Evolutionary conservation across 2,329 filamentous ascomycete genomes (phyloP).

Genomic region (Fusarium sterilihyphosum): DNA sequence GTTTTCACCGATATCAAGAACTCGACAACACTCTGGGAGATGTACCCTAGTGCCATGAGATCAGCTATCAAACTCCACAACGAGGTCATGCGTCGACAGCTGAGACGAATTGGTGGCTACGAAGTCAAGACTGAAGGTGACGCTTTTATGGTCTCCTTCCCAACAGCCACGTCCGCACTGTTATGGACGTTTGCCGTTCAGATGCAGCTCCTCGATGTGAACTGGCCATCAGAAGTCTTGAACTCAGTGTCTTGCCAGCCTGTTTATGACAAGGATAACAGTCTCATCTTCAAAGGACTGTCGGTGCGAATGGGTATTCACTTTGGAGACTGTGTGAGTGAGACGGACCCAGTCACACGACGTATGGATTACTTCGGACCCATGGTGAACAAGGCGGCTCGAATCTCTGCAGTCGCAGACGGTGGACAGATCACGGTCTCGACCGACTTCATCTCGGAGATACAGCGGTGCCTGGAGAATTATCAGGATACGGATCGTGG

Average conservation of each 20-base stretch:
- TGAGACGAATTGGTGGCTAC: conserved; percentile 94
- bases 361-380: conserved; percentile 99
- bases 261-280: conserved; percentile 83
- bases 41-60: conserved; percentile 93
- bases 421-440: conserved; percentile 97
- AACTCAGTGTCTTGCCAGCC: conserved; percentile 87
- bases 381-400: conserved; percentile 97
- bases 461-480: conserved; percentile 87
- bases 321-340: conserved; percentile 93
- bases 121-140: conserved; percentile 99
- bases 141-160: conserved; percentile 99
- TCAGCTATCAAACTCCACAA: conserved; percentile 98
- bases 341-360: conserved; percentile 93
- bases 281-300: conserved; percentile 90
- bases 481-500: conserved; percentile 86
- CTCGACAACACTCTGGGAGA: conserved; percentile 95
- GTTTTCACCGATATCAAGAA: conserved; percentile 99
- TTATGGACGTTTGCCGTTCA: conserved; percentile 98
- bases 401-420: conserved; percentile 93
- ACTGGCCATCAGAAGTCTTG: conserved; percentile 93
- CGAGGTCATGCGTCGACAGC: conserved; percentile 91
- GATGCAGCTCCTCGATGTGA: conserved; percentile 83
- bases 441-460: conserved; percentile 95
- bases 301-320: conserved; percentile 98
- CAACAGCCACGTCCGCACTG: conserved; percentile 91